Base-by-base conservation (phyloP, 257 asterid species). In the Cordia subcordata region DNA sequence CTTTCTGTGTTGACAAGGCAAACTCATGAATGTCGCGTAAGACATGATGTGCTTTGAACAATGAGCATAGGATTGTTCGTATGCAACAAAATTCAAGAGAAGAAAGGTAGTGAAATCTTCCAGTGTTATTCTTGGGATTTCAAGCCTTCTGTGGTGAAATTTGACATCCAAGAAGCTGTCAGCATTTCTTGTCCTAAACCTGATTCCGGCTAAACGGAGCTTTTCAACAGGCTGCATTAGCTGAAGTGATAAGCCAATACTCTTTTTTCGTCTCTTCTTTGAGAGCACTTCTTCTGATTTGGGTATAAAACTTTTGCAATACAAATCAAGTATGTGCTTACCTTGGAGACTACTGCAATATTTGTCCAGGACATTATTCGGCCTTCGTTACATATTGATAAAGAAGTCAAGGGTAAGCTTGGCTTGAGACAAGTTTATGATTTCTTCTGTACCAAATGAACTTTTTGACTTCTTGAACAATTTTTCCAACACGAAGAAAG, bases 121-220 rank as follows among this genome's bases (percentile, higher is more conserved):
- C 8, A 58, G 8, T 4, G 63, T 13, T 19, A 45, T 22, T 12
- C n/a, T 11, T 2, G 64, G 53, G 53, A 40, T 58, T 19, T 58
- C 45, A 4, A 58, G 12, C 35, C 22, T 15, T 5, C 39, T 19
- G 0, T 44, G 22, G 8, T 59, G 52, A 51, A 59, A 59, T 18
- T 59, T 59, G 37, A 59, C 46, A 1, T 42, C 55, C 54, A 45
- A 23, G 15, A 59, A 45, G 52, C 42, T 42, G 14, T 59, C 40
- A 1, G 53, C 22, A 18, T 45, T 59, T 42, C 10, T 16, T 20
- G 27, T 37, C 54, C 20, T 20, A 15, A 45, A 13, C 22, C 15
- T 8, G 21, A 55, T 55, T 16, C 60, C 60, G 10, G 61, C 39
- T 38, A 14, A 10, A 13, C 22, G 17, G 8, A 57, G 39, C 12